Conservation (phyloP, 352 stramenopile genomes). For the Phytophthora nicotianae region DNA sequence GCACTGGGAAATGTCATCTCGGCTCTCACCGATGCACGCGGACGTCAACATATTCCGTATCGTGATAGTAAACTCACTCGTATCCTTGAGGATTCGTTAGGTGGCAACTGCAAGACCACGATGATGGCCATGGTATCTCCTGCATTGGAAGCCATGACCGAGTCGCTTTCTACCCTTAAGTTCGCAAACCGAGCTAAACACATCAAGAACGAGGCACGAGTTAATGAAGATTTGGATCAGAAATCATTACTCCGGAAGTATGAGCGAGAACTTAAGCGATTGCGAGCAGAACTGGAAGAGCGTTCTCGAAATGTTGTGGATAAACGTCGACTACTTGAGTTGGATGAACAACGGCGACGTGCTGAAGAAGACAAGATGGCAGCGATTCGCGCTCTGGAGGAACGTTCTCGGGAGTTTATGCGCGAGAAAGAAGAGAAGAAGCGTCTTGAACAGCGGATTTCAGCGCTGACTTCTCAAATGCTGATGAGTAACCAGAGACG, state of each 20-base stretch:
- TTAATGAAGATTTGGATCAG: constrained; percentile 95
- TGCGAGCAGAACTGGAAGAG: constrained; percentile 92
- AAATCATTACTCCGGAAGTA: constrained; percentile 94
- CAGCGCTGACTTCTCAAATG: constrained; percentile 93
- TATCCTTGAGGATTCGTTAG: constrained; percentile 89
- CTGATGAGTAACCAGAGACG: constrained; percentile 80
- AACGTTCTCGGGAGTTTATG: constrained; percentile 93
- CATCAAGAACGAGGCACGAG: constrained; percentile 90
- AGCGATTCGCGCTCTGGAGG: constrained; percentile 91
- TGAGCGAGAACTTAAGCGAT: constrained; percentile 93
- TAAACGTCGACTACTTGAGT: constrained; percentile 90
- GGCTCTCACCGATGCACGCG: constrained; percentile 86
- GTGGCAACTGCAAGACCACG: constrained; percentile 95
- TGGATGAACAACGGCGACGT: constrained; percentile 87
- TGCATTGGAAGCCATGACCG: constrained; percentile 87
- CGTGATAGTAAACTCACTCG: constrained; percentile 94
- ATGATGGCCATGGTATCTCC: constrained; percentile 97
- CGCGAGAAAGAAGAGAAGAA: constrained; percentile 96
- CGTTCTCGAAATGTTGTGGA: constrained; percentile 94
- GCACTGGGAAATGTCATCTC: constrained; percentile 92
- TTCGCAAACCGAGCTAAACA: constrained; percentile 94
- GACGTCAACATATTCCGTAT: constrained; percentile 93
- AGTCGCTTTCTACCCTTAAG: constrained; percentile 94
- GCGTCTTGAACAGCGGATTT: constrained; percentile 93
- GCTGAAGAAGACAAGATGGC: constrained; percentile 96